Evolutionary conservation across 805 yeast genomes (phyloP).

Genomic region (Yamadazyma laniorum): DNA sequence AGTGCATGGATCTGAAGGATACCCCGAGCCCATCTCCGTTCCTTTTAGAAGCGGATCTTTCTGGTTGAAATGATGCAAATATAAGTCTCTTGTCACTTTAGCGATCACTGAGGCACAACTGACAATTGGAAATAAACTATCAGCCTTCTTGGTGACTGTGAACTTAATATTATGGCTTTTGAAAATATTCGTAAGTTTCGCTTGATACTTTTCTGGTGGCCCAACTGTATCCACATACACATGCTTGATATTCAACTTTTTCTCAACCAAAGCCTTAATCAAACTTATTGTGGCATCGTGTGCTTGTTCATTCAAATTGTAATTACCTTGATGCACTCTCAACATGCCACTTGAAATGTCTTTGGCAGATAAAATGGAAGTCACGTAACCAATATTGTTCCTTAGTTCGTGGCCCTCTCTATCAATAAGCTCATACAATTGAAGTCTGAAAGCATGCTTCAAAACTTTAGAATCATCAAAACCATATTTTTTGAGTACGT

Average conservation of each 20-base stretch:
- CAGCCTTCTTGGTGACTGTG: conserved; percentile 93
- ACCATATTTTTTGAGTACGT: conserved; percentile 57
- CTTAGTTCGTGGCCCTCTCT: conserved; percentile 41
- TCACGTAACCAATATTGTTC: conserved; percentile 79
- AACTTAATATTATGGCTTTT: conserved; percentile 56
- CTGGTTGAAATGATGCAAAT: conserved; percentile 38
- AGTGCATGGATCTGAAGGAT: conserved; percentile 91
- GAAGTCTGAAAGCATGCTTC: conserved; percentile 66
- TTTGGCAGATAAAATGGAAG: conserved; percentile 78
- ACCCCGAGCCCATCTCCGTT: conserved; percentile 77
- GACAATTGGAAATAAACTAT: conserved; percentile 86
- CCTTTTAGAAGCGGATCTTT: conserved; percentile 28
- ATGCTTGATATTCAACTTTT: conserved; percentile 64
- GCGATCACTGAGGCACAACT: conserved; percentile 95
- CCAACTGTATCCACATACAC: conserved; percentile 96
- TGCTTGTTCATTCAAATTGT: conserved; percentile 91
- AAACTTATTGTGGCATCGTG: conserved; percentile 88
- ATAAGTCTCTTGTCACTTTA: conserved; percentile 86
- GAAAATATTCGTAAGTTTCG: conserved; percentile 65
- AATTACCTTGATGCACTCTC: conserved; percentile 46
- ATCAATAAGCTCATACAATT: conserved; percentile 60
- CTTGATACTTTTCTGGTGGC: conserved; percentile 82
- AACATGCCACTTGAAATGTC: conserved; percentile 92
- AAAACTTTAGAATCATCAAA: conserved; percentile 93
- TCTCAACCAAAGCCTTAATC: conserved; percentile 60